Evolutionary conservation across 2,329 filamentous ascomycete genomes (phyloP).

Genomic region (Aspergillus pseudoterreus): DNA sequence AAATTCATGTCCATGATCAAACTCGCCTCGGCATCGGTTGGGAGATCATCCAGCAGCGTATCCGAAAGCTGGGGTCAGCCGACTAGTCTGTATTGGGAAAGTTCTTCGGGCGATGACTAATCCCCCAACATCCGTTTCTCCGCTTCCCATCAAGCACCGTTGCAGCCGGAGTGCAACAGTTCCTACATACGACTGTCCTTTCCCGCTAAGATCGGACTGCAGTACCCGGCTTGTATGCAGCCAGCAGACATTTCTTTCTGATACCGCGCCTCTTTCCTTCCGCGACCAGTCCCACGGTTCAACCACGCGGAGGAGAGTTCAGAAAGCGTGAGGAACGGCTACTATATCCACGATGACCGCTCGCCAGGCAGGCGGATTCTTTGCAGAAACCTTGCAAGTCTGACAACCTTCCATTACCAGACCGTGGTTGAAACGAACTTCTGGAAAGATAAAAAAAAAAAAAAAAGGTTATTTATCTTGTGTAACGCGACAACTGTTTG

Average conservation of each 20-base stretch:
- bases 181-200: too few relatives aligned
- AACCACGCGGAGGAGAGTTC: not conserved
- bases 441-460: not conserved
- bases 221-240: too few relatives aligned
- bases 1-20: too few relatives aligned
- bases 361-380: conserved; percentile 8
- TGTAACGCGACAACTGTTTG: not conserved
- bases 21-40: too few relatives aligned
- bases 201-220: too few relatives aligned
- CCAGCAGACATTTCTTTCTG: not conserved
- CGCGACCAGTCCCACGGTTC: not conserved
- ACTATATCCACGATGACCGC: conserved; percentile 6
- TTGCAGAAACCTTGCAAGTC: conserved; percentile 2
- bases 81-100: not conserved
- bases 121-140: not conserved
- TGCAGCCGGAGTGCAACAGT: too few relatives aligned
- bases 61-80: too few relatives aligned
- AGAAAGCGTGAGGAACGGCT: not conserved
- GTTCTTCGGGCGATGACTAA: not conserved
- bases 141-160: not conserved
- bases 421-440: not conserved
- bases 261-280: not conserved
- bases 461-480: not conserved
- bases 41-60: too few relatives aligned
- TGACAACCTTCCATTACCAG: not conserved